These are phyloP conservation scores for Porogramme epimiltina DNA, from an alignment of 1,284 basidiomycete species.

Conservation along the genomic window DNA sequence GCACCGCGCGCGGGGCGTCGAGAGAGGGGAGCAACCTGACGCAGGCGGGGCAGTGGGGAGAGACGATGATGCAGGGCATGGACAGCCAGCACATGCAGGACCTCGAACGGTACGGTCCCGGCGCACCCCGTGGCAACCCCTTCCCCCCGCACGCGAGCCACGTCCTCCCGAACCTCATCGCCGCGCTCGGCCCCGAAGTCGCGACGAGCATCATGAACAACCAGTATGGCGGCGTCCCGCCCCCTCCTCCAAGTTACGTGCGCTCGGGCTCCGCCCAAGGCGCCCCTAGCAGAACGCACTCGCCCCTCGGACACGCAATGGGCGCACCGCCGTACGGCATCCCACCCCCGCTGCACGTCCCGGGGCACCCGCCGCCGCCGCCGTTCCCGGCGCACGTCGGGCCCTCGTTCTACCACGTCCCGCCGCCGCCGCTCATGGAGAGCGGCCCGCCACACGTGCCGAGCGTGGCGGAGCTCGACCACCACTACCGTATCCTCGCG, in stretches of 20 bases:
- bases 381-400: conserved; percentile 15
- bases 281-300: conserved; percentile 66
- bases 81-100: conserved; percentile 13
- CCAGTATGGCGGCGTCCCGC: conserved; percentile 35
- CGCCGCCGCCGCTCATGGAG: conserved; percentile 25
- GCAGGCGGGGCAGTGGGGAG: conserved; percentile 24
- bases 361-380: conserved; percentile 22
- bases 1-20: conserved; percentile 12
- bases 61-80: conserved; percentile 27
- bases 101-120: conserved; percentile 26
- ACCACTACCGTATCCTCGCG: conserved; percentile 64
- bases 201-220: conserved; percentile 31
- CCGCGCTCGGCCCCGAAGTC: conserved; percentile 40
- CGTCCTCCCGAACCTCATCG: conserved; percentile 60
- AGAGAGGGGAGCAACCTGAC: conserved; percentile 21
- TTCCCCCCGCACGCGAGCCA: conserved; percentile 48
- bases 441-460: conserved; percentile 41
- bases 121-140: conserved; percentile 31
- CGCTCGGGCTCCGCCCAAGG: conserved; percentile 53
- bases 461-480: conserved; percentile 61
- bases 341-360: conserved; percentile 22
- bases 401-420: conserved; percentile 24
- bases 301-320: conserved; percentile 47
- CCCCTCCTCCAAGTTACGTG: conserved; percentile 47
- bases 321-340: conserved; percentile 42